Conservation (phyloP, 1,139 yeast genomes). For the Yamadazyma epiphylla region DNA sequence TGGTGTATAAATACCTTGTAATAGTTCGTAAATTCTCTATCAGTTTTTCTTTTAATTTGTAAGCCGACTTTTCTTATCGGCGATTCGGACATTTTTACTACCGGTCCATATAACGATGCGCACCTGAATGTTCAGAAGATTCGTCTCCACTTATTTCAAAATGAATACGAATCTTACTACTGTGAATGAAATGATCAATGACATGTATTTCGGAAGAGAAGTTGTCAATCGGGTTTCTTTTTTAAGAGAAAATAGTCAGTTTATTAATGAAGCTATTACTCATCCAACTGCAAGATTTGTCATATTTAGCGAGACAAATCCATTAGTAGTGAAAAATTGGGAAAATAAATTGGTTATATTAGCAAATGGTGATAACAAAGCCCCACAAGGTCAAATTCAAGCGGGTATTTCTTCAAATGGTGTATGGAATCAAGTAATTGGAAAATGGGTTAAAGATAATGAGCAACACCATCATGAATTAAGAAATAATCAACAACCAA, state of each 20-base stretch:
- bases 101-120: too few species aligned
- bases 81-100: background rate
- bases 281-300: constrained; percentile 57
- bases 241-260: constrained; percentile 61
- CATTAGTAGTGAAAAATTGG: constrained; percentile 30
- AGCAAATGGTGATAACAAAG: constrained; percentile 28
- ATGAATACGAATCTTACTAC: constrained; percentile 14
- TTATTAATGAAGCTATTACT: constrained; percentile 49
- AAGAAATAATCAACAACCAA: constrained; percentile 35
- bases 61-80: background rate
- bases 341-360: constrained; percentile 28
- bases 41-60: too few species aligned
- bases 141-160: constrained; percentile 10
- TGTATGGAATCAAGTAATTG: constrained; percentile 21
- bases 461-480: constrained; percentile 30
- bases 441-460: constrained; percentile 28
- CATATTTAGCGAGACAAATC: constrained; percentile 39
- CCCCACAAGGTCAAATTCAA: background rate
- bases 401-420: constrained; percentile 15
- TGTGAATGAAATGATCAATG: constrained; percentile 23
- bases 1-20: too few species aligned
- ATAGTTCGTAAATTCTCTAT: too few species aligned
- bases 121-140: constrained; percentile 10
- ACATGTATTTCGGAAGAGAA: constrained; percentile 49
- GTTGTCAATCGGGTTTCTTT: constrained; percentile 78